Evolutionary conservation across 2,329 filamentous ascomycete species (phyloP).

Genomic region (Xylaria sp.): DNA sequence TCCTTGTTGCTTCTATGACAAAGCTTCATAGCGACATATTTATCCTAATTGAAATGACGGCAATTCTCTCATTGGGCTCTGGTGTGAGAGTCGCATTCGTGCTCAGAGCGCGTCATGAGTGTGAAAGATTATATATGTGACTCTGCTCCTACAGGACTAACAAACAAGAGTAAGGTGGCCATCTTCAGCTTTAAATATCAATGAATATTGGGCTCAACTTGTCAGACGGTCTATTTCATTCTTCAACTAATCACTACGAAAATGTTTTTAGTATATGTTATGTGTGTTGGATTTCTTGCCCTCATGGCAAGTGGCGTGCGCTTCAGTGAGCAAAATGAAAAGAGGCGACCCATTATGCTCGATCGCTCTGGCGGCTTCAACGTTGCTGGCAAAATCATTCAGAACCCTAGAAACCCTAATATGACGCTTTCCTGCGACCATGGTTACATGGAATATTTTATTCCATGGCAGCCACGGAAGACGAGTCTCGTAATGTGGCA

Average conservation of each 20-base stretch:
- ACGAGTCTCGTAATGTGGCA: slow-evolving; percentile 55
- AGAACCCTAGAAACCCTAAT: slow-evolving; percentile 46
- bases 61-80: background rate
- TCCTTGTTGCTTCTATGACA: background rate
- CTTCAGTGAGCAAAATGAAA: slow-evolving; percentile 5
- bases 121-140: background rate
- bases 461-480: slow-evolving; percentile 49
- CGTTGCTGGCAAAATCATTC: slow-evolving; percentile 49
- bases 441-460: slow-evolving; percentile 55
- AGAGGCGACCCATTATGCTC: slow-evolving; percentile 42
- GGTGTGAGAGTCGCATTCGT: background rate
- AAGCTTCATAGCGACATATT: background rate
- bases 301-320: slow-evolving; percentile 2
- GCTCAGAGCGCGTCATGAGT: background rate
- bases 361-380: slow-evolving; percentile 52
- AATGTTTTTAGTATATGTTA: slow-evolving; percentile 6
- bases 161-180: background rate
- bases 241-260: background rate
- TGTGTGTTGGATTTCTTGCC: slow-evolving; percentile 10
- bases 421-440: slow-evolving; percentile 53
- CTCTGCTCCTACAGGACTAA: background rate
- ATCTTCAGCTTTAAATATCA: background rate
- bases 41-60: background rate
- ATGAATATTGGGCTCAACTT: background rate
- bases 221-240: background rate